Evolutionary conservation across 805 yeast genomes (phyloP), one percentile per base, ranked within the genome.

Genomic region (Yarrowia alimentaria): DNA sequence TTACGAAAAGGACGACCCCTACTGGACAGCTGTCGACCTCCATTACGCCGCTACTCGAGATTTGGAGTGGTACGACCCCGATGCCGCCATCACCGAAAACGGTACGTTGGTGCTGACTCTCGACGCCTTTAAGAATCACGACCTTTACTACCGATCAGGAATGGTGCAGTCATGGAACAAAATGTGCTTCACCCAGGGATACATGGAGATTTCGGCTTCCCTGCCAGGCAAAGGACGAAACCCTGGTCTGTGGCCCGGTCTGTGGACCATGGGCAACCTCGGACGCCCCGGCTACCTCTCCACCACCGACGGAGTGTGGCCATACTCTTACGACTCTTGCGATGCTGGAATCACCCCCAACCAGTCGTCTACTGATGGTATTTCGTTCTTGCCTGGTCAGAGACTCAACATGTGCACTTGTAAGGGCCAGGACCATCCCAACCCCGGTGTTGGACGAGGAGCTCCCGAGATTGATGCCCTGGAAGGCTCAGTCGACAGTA

Each of bases 331-430:
- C 64, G 83, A 83, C 26, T 65, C 79, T 2, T 90, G 97, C 68
- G 96, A 90, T 69, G 89, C 90, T 2, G 98, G 98, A 58, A 90
- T 89, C 57, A 89, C 97, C 5, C 85, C 96, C n/a, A 90, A 90
- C 65, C 97, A 90, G 69, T 83, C 94, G 5, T 79, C 94, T 0
- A 75, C 84, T 1, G 97, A 90, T 65, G 98, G 98, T 53, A 79
- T 90, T 31, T 83, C 90, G 1, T 87, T 78, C 61, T 70, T 90
- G 48, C 88, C 93, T 0, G 97, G 97, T 21, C 97, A 90, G 68
- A 76, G 76, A 57, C 72, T 90, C 56, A 79, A 74, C 63, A 65
- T 74, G 11, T 90, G 98, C 69, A 82, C 91, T 0, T 90, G 97
- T 70, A 69, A 73, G 17, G 88, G 83, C 19, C 86, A 80, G 59